Evolutionary conservation across 2,329 filamentous ascomycete species (phyloP).

Genomic region (Lachnellula arida): DNA sequence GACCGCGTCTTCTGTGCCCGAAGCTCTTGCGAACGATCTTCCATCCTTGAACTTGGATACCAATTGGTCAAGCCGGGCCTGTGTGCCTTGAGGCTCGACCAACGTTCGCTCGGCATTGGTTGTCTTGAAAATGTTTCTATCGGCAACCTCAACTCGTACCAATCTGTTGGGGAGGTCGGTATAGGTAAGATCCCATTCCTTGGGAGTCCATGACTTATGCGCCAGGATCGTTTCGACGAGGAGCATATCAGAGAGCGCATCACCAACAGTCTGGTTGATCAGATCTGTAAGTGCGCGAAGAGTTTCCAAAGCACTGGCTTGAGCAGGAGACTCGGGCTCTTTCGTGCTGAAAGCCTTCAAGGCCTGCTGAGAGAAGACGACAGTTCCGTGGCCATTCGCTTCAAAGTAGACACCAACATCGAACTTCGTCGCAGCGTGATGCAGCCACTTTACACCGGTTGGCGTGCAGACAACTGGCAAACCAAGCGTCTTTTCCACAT

Average conservation of each 20-base stretch:
- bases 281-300: constrained; percentile 80
- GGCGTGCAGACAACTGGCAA: constrained; percentile 90
- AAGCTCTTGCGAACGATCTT: constrained; percentile 85
- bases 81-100: constrained; percentile 70
- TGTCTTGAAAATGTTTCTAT: constrained; percentile 86
- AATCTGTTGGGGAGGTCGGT: constrained; percentile 91
- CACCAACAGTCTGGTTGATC: constrained; percentile 97
- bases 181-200: constrained; percentile 91
- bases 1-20: constrained; percentile 93
- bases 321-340: constrained; percentile 83
- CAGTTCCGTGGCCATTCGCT: constrained; percentile 95
- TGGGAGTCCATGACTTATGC: constrained; percentile 85
- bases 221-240: constrained; percentile 94
- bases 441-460: constrained; percentile 95
- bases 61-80: constrained; percentile 79
- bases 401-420: constrained; percentile 98
- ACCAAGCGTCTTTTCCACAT: constrained; percentile 81
- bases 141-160: constrained; percentile 83
- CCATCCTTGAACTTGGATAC: constrained; percentile 90
- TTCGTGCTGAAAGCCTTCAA: constrained; percentile 72
- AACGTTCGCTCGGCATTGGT: constrained; percentile 90
- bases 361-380: constrained; percentile 86
- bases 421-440: constrained; percentile 92
- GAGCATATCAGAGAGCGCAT: constrained; percentile 92
- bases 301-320: constrained; percentile 82